phyloP scores from a whole-genome alignment of 1,284 basidiomycete genomes.

The Cryptococcus floricola region DNA sequence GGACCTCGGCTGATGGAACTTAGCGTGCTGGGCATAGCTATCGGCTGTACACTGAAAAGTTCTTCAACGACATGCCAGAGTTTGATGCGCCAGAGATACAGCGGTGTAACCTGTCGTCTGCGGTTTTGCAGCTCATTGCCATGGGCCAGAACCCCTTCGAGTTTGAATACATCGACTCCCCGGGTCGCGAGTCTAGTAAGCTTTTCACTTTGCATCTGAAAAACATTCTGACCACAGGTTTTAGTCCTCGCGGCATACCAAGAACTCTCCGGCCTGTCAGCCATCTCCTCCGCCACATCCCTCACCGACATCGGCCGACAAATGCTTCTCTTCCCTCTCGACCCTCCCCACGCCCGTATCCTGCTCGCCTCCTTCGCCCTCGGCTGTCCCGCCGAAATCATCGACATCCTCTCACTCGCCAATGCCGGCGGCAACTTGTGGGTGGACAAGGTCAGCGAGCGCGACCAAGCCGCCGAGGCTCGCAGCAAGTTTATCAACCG shows the following conservation, averaged over 20 bases:
- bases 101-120: conserved; percentile 75
- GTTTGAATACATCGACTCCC: conserved; percentile 80
- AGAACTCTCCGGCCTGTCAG: conserved; percentile 69
- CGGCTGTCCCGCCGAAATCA: conserved; percentile 66
- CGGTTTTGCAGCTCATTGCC: conserved; percentile 77
- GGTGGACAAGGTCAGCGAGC: conserved; percentile 57
- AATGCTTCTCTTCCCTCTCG: conserved; percentile 80
- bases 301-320: conserved; percentile 68
- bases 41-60: conserved; percentile 77
- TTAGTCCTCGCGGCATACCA: conserved; percentile 66
- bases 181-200: conserved; percentile 66
- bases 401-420: conserved; percentile 74
- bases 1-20: background rate
- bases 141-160: conserved; percentile 72
- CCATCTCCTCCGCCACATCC: conserved; percentile 60
- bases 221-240: background rate
- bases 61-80: conserved; percentile 62
- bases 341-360: conserved; percentile 72
- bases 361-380: conserved; percentile 68
- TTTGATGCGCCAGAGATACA: conserved; percentile 82
- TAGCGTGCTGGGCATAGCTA: conserved; percentile 78
- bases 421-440: conserved; percentile 67
- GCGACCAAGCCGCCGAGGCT: conserved; percentile 66
- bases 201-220: conserved; percentile 9
- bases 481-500: conserved; percentile 73